Conservation (phyloP, 2,329 filamentous ascomycete genomes). For the Seiridium cupressi region DNA sequence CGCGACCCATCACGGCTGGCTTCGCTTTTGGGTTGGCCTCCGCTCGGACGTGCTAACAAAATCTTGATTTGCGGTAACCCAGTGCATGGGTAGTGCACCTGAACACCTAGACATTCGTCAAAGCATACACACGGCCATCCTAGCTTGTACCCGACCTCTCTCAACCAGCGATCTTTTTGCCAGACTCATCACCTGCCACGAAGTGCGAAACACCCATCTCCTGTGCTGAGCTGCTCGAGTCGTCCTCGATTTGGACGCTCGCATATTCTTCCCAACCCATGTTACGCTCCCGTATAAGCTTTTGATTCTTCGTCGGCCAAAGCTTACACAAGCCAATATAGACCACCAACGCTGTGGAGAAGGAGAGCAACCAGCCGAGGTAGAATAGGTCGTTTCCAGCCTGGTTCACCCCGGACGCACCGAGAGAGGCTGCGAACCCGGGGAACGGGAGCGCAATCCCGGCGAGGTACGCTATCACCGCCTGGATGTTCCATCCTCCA, state of each 20-base stretch:
- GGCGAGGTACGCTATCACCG: not conserved
- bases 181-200: not conserved
- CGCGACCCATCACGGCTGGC: too few relatives aligned
- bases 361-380: slow-evolving; percentile 4
- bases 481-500: slow-evolving; percentile 4
- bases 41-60: too few relatives aligned
- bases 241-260: not conserved
- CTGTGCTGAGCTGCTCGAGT: not conserved
- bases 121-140: not conserved
- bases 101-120: too few relatives aligned
- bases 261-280: slow-evolving; percentile 5
- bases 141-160: not conserved
- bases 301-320: slow-evolving; percentile 2
- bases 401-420: slow-evolving; percentile 4
- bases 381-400: slow-evolving; percentile 5
- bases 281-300: not conserved
- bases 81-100: too few relatives aligned
- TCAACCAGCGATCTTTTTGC: not conserved
- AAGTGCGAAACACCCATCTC: not conserved
- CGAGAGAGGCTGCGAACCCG: slow-evolving; percentile 1
- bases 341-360: slow-evolving; percentile 1
- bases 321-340: not conserved
- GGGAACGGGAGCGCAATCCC: slow-evolving; percentile 3
- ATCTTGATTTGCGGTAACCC: too few relatives aligned
- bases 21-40: too few relatives aligned